Conservation (phyloP, 1,139 yeast genomes). For the Arxiozyma telluris region DNA sequence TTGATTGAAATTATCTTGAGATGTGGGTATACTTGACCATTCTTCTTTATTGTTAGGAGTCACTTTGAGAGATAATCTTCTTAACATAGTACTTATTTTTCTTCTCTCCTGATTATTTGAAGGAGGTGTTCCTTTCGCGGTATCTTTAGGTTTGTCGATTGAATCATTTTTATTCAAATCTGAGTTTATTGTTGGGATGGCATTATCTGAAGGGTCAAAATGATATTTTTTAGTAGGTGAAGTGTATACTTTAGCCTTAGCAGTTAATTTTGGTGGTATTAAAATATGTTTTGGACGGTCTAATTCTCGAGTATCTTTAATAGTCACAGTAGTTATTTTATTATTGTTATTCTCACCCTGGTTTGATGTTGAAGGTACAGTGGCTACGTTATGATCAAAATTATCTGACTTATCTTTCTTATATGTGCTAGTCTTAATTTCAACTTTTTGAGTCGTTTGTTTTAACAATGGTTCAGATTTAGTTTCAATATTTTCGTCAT, state of each 20-base stretch:
- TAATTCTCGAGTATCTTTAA: not conserved
- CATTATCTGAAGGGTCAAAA: constrained; percentile 7
- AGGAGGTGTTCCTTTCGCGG: not conserved
- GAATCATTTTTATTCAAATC: not conserved
- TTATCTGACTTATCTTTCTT: not conserved
- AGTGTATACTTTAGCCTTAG: constrained; percentile 62
- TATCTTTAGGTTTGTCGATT: not conserved
- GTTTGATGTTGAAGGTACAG: not conserved
- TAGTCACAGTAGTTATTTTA: not conserved
- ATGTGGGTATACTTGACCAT: not conserved
- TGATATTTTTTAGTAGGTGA: constrained; percentile 32
- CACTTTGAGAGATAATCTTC: constrained; percentile 7
- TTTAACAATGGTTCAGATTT: constrained; percentile 3
- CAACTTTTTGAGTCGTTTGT: not conserved
- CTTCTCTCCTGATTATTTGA: not conserved
- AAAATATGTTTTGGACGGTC: constrained; percentile 1
- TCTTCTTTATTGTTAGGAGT: not conserved
- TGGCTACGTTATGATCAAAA: not conserved
- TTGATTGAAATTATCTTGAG: not conserved
- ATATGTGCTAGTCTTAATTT: not conserved
- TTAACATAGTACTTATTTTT: constrained; percentile 7
- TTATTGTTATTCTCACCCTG: not conserved
- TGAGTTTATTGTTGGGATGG: not conserved
- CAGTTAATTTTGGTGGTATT: constrained; percentile 32
- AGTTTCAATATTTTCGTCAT: constrained; percentile 4